Evolutionary conservation across 179 eudicot genomes (phyloP).

Genomic region (Silene coronaria): DNA sequence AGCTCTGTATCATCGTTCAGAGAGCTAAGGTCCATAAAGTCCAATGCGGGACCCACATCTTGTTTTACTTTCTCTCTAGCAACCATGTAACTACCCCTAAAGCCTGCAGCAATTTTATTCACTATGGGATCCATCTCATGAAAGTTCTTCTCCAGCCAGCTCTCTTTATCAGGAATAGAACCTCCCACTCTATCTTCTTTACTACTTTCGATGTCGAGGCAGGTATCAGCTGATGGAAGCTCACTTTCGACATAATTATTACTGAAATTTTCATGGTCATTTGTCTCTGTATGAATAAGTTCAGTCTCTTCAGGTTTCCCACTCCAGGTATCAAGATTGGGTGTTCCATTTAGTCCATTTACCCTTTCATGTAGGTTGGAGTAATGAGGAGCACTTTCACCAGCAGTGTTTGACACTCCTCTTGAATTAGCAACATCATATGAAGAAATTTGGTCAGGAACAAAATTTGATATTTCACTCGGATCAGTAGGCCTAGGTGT

Average conservation of each 20-base stretch:
- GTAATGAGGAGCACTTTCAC: slow-evolving; percentile 5
- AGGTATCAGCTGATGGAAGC: slow-evolving; percentile 17
- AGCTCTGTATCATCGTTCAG: slow-evolving; percentile 47
- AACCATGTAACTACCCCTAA: slow-evolving; percentile 50
- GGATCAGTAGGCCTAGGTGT: not conserved
- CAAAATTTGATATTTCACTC: slow-evolving; percentile 17
- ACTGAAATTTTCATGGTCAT: slow-evolving; percentile 22
- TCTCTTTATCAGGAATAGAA: slow-evolving; percentile 33
- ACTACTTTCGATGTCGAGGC: slow-evolving; percentile 21
- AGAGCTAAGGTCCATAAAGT: slow-evolving; percentile 32
- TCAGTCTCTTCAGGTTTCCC: slow-evolving; percentile 19
- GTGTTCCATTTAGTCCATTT: not conserved
- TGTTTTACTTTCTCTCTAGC: slow-evolving; percentile 61
- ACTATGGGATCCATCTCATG: slow-evolving; percentile 65
- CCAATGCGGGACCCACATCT: slow-evolving; percentile 31
- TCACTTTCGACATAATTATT: slow-evolving; percentile 12
- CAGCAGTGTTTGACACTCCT: not conserved
- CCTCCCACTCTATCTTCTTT: slow-evolving; percentile 22
- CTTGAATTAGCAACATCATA: not conserved
- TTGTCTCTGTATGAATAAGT: not conserved
- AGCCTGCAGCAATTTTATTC: slow-evolving; percentile 66
- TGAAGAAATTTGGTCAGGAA: not conserved
- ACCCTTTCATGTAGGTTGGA: slow-evolving; percentile 6
- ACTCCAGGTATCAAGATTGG: slow-evolving; percentile 4
- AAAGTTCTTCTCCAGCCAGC: slow-evolving; percentile 79